Evolutionary conservation across 768 basidiomycete genomes (phyloP), one percentile per base, ranked within the genome.

Genomic region (Amanita inopinata): DNA sequence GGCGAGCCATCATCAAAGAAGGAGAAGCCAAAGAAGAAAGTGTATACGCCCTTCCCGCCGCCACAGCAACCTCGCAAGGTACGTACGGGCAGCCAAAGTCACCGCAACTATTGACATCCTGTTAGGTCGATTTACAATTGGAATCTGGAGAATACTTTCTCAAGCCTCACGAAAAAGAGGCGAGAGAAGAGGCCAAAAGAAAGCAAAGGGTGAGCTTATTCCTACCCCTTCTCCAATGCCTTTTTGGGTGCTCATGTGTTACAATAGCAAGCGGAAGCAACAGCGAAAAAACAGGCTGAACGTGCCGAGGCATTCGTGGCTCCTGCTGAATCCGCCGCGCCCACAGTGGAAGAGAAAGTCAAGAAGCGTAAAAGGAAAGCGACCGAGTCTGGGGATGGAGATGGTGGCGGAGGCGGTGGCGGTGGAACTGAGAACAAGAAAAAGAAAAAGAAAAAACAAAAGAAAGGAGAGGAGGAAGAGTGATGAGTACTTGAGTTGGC

Each of bases 121-220:
- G 35, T 7, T 31, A 90, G 83, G 69, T 98, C 55, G 96, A 99
- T 62, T 58, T 96, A 33, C 85, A 97, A 70, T 71, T 98, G 50
- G 94, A 96, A 57, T 86, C 85, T 2, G 96, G 96, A 64, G 96
- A 98, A 56, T 98, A 98, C 58, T 99, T 98, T 71, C 83, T 99
- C 65, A 96, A 94, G 58, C 66, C 84, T 12, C 71, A 77, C 46
- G 88, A 98, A 58, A 94, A 86, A 66, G 82, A 83, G 50, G 77
- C 74, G 2, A 71, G 78, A 25, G 87, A 91, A 53, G 71, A 74
- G 23, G 74, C 73, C 44, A 71, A 74, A 55, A 67, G 83, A 57
- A 81, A 78, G 61, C 78, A 90, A 58, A 90, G 88, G 76, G 86
- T 80, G 40, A 23, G 4, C 22, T 20, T 1, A 37, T 38, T n/a